These are phyloP conservation scores for Pichia sp. DNA, from an alignment of 1,139 yeast species.

Conservation along the genomic window DNA sequence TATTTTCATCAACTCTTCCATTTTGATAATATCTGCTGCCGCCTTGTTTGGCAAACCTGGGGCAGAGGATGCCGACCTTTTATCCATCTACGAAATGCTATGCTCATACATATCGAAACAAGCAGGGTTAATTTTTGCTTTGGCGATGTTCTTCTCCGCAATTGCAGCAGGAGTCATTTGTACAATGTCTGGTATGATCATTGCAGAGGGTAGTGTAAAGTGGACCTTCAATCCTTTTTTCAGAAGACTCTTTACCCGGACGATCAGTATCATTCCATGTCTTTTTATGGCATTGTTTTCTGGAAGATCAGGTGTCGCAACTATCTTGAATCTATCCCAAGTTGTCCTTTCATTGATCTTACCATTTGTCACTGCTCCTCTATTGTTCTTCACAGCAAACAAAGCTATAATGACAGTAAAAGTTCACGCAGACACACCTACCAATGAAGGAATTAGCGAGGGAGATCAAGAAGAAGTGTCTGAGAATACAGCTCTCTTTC, in stretches of 20 bases:
- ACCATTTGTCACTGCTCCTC: slow-evolving; percentile 83
- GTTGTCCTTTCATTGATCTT: slow-evolving; percentile 62
- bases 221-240: slow-evolving; percentile 66
- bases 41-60: slow-evolving; percentile 56
- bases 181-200: slow-evolving; percentile 76
- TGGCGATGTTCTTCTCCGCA: slow-evolving; percentile 70
- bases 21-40: slow-evolving; percentile 67
- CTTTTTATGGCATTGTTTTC: slow-evolving; percentile 53
- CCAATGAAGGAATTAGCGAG: too few species aligned
- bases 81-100: slow-evolving; percentile 64
- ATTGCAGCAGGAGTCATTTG: slow-evolving; percentile 80
- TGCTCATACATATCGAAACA: slow-evolving; percentile 54
- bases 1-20: slow-evolving; percentile 66
- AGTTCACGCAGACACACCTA: too few species aligned
- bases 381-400: slow-evolving; percentile 75
- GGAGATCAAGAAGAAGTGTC: too few species aligned
- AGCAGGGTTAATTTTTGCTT: slow-evolving; percentile 67
- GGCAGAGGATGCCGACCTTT: slow-evolving; percentile 62
- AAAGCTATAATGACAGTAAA: slow-evolving; percentile 52
- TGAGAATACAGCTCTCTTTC: too few species aligned
- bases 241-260: slow-evolving; percentile 65
- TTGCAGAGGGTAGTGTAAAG: slow-evolving; percentile 70
- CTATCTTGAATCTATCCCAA: slow-evolving; percentile 67
- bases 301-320: slow-evolving; percentile 65
- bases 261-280: slow-evolving; percentile 69